A percentile compares a stretch with the other conserved stretches of the same genome.
These are phyloP conservation scores for Mycena rebaudengoi DNA, from an alignment of 768 basidiomycete genomes.

Conservation along the genomic window DNA sequence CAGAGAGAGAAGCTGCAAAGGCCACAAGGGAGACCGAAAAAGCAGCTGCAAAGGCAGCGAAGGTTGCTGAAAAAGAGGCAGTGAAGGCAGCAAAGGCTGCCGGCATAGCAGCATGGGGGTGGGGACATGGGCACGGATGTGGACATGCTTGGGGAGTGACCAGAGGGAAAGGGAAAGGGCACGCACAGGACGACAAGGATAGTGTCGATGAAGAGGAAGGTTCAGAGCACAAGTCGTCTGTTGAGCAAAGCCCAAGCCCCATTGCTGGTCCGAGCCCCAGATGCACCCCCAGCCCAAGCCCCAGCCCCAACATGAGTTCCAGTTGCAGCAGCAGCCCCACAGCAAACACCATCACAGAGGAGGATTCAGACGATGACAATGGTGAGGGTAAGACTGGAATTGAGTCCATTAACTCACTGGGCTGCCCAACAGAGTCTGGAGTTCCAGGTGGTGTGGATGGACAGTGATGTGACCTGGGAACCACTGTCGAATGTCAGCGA, in stretches of 20 bases:
- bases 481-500: conserved; percentile 10
- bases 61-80: not conserved
- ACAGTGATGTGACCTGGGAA: conserved; percentile 30
- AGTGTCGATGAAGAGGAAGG: not conserved
- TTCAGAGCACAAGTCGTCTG: not conserved
- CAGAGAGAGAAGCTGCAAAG: not conserved
- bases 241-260: not conserved
- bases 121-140: not conserved
- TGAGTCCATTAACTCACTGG: conserved; percentile 1
- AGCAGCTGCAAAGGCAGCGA: not conserved
- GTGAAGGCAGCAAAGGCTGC: not conserved
- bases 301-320: not conserved
- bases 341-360: not conserved
- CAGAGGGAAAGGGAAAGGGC: not conserved
- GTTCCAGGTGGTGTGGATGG: conserved; percentile 23
- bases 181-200: not conserved
- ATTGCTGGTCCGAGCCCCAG: not conserved
- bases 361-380: not conserved
- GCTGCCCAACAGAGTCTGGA: not conserved
- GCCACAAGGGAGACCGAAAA: not conserved
- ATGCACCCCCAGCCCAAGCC: not conserved
- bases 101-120: not conserved
- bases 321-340: not conserved
- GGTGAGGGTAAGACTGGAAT: conserved; percentile 3
- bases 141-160: not conserved